phyloP scores from a whole-genome alignment of 1,139 yeast species.

The Pichia sorboxylosa region DNA sequence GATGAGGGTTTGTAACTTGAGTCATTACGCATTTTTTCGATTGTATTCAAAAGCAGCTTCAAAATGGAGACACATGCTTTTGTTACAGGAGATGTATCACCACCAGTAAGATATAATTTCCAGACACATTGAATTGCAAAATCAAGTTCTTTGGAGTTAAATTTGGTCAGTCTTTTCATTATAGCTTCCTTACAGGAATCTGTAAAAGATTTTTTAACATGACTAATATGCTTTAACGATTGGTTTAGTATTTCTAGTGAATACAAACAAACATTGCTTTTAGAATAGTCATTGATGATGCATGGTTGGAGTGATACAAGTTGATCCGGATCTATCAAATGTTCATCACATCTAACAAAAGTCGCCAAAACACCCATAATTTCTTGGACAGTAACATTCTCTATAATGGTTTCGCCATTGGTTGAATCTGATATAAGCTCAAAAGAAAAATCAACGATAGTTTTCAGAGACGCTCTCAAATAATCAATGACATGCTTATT shows the following conservation, averaged over 20 bases:
- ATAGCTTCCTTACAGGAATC: conserved; percentile 40
- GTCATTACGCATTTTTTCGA: conserved; percentile 1
- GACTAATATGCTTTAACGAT: conserved; percentile 30
- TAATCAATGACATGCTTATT: conserved; percentile 7
- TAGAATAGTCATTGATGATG: conserved; percentile 34
- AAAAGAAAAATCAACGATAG: conserved; percentile 23
- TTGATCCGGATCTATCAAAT: conserved; percentile 51
- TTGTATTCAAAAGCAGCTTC: conserved; percentile 21
- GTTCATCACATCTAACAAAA: conserved; percentile 39
- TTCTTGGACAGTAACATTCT: conserved; percentile 5
- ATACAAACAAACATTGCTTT: conserved; percentile 31
- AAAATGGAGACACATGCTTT: conserved; percentile 48
- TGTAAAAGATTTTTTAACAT: conserved; percentile 41
- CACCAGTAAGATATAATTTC: conserved; percentile 25
- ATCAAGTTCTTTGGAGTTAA: conserved; percentile 45
- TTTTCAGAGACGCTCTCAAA: conserved; percentile 16
- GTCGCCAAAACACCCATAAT: conserved; percentile 40
- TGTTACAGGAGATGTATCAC: conserved; percentile 37
- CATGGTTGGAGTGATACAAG: conserved; percentile 51
- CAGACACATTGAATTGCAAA: conserved; percentile 63
- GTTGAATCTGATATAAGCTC: conserved; percentile 20
- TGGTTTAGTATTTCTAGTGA: conserved; percentile 43
- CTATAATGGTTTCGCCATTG: not conserved
- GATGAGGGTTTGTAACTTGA: conserved; percentile 33
- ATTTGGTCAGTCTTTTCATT: conserved; percentile 44